Conservation (phyloP, 148 eudicot species). For the Agrostemma githago region DNA sequence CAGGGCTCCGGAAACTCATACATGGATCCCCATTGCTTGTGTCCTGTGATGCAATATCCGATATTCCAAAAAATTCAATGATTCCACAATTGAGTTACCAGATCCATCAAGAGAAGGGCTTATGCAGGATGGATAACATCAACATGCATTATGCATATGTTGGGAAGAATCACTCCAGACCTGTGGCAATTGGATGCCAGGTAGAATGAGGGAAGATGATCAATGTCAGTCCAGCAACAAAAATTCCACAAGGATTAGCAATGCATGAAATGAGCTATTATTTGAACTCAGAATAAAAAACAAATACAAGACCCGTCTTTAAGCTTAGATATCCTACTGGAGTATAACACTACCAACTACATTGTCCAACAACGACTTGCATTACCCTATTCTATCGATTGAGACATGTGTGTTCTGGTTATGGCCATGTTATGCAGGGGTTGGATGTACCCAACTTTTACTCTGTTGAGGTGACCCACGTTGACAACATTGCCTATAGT, state of each 20-base stretch:
- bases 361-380: not conserved
- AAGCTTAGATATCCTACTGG: no score
- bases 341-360: not conserved
- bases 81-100: no score
- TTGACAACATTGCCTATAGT: not conserved
- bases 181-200: no score
- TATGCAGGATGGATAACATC: no score
- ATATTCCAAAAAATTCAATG: no score
- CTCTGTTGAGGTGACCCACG: not conserved
- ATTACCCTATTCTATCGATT: not conserved
- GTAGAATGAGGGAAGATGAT: not conserved
- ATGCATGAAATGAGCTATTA: not conserved
- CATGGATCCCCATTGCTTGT: no score
- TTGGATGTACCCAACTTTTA: not conserved
- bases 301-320: not conserved
- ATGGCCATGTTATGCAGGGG: not conserved
- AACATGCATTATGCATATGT: no score
- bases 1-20: no score
- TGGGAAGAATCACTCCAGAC: no score
- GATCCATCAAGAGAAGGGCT: no score
- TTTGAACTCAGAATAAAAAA: no score
- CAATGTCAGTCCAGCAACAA: not conserved
- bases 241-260: not conserved
- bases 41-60: no score
- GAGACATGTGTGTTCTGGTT: not conserved